These are phyloP conservation scores for Trichoderma endophyticum DNA, from an alignment of 2,329 filamentous ascomycete species.

Conservation along the genomic window DNA sequence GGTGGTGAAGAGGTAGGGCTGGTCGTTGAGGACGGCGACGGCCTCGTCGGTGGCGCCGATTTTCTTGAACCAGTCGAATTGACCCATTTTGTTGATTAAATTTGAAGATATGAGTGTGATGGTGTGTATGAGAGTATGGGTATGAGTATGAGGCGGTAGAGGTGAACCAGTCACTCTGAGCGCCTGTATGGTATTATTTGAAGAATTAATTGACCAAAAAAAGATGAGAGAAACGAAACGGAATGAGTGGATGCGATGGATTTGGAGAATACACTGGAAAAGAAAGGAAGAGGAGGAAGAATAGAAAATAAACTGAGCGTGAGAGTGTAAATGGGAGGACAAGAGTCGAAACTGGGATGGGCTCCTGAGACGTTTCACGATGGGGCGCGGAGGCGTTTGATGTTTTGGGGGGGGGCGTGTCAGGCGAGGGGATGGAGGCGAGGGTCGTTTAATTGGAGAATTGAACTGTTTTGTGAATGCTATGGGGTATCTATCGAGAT, in stretches of 20 bases:
- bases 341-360: constrained; percentile 8
- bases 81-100: constrained; percentile 37
- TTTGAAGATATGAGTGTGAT: neutral
- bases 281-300: neutral
- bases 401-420: neutral
- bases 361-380: constrained; percentile 22
- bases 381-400: neutral
- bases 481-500: neutral
- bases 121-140: neutral
- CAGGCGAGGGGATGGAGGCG: neutral
- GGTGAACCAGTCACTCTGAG: neutral
- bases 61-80: constrained; percentile 55
- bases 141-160: neutral
- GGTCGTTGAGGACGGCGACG: constrained; percentile 59
- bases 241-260: neutral
- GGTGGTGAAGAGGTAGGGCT: constrained; percentile 57
- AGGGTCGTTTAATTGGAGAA: neutral
- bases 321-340: neutral
- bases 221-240: neutral
- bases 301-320: too few species aligned
- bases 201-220: neutral
- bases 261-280: neutral
- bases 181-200: neutral
- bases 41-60: constrained; percentile 58
- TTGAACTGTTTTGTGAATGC: neutral